Evolutionary conservation across 1,139 yeast genomes (phyloP).

Genomic region (Suhomyces bokatorum): DNA sequence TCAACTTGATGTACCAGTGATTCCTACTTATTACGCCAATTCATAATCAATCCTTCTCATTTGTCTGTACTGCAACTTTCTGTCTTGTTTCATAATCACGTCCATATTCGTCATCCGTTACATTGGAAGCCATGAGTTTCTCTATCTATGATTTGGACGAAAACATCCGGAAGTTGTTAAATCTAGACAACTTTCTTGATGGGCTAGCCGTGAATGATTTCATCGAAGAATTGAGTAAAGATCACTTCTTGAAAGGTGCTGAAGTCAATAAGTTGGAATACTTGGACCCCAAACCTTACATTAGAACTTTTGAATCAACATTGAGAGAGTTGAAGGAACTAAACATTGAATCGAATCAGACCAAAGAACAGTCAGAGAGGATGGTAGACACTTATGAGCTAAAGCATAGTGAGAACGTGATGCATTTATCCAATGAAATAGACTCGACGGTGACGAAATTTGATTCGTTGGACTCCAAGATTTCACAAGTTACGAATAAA

Average conservation of each 20-base stretch:
- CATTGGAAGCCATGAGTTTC: slow-evolving; percentile 33
- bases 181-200: slow-evolving; percentile 70
- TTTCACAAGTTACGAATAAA: slow-evolving; percentile 58
- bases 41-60: too few relatives aligned
- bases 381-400: slow-evolving; percentile 65
- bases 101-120: too few relatives aligned
- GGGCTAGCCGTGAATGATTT: slow-evolving; percentile 75
- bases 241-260: slow-evolving; percentile 57
- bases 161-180: slow-evolving; percentile 64
- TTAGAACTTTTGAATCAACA: slow-evolving; percentile 88
- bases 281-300: slow-evolving; percentile 91
- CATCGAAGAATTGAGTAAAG: slow-evolving; percentile 78
- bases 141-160: slow-evolving; percentile 65
- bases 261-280: slow-evolving; percentile 56
- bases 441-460: slow-evolving; percentile 48
- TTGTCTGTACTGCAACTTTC: too few relatives aligned
- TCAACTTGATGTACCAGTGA: too few relatives aligned
- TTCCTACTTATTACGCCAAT: too few relatives aligned
- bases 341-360: slow-evolving; percentile 51
- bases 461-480: slow-evolving; percentile 57
- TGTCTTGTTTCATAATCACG: too few relatives aligned
- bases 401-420: slow-evolving; percentile 66
- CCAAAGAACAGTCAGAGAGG: slow-evolving; percentile 49
- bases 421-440: slow-evolving; percentile 54
- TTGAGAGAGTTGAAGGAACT: slow-evolving; percentile 67